phyloP scores from a whole-genome alignment of 2,329 filamentous ascomycete genomes.

The Phialophora chinensis region DNA sequence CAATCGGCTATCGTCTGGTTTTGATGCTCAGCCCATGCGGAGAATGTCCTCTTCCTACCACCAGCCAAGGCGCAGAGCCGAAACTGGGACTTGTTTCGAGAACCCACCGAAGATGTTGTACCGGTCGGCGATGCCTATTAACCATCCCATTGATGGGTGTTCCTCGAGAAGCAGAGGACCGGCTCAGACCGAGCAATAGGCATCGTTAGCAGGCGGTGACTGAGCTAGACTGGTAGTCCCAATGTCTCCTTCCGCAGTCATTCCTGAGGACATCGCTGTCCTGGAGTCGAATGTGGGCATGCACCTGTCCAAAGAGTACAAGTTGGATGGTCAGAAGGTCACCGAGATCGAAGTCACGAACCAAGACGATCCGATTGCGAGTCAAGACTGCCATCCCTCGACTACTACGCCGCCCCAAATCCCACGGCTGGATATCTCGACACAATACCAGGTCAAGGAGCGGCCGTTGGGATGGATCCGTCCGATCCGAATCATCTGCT shows the following conservation, averaged over 20 bases:
- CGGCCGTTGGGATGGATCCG: constrained; percentile 45
- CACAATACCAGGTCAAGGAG: background rate
- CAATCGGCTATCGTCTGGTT: background rate
- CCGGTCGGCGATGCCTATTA: background rate
- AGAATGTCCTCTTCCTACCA: background rate
- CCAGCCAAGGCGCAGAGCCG: background rate
- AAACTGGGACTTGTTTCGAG: background rate
- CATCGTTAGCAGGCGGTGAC: background rate
- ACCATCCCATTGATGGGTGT: background rate
- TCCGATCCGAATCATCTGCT: constrained; percentile 42
- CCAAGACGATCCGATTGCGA: background rate
- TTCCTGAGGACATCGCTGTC: background rate
- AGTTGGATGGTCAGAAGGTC: background rate
- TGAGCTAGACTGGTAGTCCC: background rate
- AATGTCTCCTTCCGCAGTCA: background rate
- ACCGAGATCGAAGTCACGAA: background rate
- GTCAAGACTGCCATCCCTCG: background rate
- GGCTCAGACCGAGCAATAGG: background rate
- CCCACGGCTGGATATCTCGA: background rate
- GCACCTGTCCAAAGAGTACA: background rate
- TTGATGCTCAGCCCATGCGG: background rate
- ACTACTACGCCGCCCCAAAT: constrained; percentile 1
- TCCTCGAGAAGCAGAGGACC: background rate
- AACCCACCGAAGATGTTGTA: background rate
- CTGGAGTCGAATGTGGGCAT: background rate